phyloP scores from a whole-genome alignment of 2,329 filamentous ascomycete species.

The Ophiocordyceps camponoti-floridani region DNA sequence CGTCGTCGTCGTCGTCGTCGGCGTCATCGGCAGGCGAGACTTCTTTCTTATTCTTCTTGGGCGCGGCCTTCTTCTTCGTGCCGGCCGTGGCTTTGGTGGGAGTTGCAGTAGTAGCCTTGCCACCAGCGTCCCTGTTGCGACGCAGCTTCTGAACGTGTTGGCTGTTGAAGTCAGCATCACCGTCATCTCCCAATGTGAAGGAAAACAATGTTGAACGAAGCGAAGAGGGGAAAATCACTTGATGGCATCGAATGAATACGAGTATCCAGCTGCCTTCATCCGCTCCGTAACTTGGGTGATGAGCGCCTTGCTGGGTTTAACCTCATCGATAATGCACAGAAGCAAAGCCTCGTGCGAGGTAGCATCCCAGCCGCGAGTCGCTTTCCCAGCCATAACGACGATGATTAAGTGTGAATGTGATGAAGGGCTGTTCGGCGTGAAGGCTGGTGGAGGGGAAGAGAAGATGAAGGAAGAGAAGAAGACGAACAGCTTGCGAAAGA shows the following conservation, averaged over 20 bases:
- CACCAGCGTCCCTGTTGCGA: conserved; percentile 12
- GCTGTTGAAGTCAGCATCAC: too few species aligned
- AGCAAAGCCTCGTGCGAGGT: conserved; percentile 20
- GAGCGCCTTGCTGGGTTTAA: conserved; percentile 15
- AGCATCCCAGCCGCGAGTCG: conserved; percentile 16
- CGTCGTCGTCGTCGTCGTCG: too few species aligned
- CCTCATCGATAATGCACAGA: conserved; percentile 15
- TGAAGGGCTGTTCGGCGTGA: too few species aligned
- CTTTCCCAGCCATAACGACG: conserved; percentile 6
- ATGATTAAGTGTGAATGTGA: neutral
- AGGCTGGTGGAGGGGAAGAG: neutral
- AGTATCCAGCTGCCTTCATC: conserved; percentile 17
- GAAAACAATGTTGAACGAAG: neutral
- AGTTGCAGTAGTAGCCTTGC: conserved; percentile 5
- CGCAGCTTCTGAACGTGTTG: conserved; percentile 29
- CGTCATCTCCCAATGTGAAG: too few species aligned
- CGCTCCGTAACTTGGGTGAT: conserved; percentile 13
- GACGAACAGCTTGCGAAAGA: too few species aligned
- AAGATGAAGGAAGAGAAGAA: conserved; percentile 1
- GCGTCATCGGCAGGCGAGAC: conserved; percentile 1
- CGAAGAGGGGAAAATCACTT: conserved; percentile 19
- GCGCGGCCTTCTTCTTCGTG: neutral
- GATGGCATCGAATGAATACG: conserved; percentile 20
- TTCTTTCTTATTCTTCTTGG: conserved; percentile 3
- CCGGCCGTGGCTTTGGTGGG: conserved; percentile 3